Percentiles rank a stretch among this genome's conserved stretches.
phyloP scores from a whole-genome alignment of 352 stramenopile genomes.

The Globisporangium recalcitrans region DNA sequence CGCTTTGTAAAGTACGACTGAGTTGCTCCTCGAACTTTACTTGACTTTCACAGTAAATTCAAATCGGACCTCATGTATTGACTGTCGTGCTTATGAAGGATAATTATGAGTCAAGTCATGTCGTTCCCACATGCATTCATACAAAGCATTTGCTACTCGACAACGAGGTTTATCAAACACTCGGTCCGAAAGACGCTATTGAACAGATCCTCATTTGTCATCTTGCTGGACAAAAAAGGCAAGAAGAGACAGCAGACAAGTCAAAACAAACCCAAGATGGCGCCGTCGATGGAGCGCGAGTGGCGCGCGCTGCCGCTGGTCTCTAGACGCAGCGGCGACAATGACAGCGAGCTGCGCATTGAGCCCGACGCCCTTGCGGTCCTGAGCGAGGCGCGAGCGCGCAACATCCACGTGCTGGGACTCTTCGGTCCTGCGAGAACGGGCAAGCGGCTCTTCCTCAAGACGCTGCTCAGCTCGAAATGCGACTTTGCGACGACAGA shows the following conservation, averaged over 20 bases:
- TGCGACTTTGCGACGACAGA: slow-evolving; percentile 19
- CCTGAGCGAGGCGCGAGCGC: slow-evolving; percentile 16
- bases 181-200: no score
- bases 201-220: no score
- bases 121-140: no score
- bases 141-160: no score
- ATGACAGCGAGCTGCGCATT: slow-evolving; percentile 12
- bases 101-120: no score
- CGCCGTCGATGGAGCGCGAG: slow-evolving; percentile 12
- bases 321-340: not conserved
- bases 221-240: no score
- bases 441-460: slow-evolving; percentile 43
- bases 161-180: no score
- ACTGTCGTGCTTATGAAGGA: no score
- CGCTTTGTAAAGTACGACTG: no score
- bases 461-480: slow-evolving; percentile 30
- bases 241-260: slow-evolving; percentile 11
- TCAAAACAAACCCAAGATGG: slow-evolving; percentile 13
- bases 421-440: slow-evolving; percentile 33
- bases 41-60: no score
- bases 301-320: slow-evolving; percentile 48
- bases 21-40: no score
- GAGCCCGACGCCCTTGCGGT: slow-evolving; percentile 18
- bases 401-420: slow-evolving; percentile 35
- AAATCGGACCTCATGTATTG: no score